Evolutionary conservation across 2,329 filamentous ascomycete species (phyloP).

Genomic region (Epichloe typhina): DNA sequence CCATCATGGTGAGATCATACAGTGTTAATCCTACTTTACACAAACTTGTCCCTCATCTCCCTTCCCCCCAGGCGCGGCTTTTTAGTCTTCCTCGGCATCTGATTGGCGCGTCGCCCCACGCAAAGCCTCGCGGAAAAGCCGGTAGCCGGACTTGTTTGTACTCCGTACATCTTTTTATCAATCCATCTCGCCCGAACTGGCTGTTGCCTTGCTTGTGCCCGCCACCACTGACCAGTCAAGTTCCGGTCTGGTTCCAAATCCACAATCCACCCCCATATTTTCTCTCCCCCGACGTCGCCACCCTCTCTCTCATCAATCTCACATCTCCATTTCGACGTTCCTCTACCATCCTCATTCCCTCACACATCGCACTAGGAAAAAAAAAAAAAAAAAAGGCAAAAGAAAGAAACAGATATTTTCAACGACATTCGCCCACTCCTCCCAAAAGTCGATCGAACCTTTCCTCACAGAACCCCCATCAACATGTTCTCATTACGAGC

Average conservation of each 20-base stretch:
- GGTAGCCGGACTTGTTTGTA: slow-evolving; percentile 1
- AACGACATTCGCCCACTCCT: background rate
- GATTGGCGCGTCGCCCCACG: background rate
- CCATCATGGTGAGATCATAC: background rate
- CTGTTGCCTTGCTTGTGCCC: background rate
- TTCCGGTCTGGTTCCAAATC: background rate
- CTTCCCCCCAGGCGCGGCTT: background rate
- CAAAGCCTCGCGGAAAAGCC: background rate
- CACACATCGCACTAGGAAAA: background rate
- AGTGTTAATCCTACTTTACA: background rate
- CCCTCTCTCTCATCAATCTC: background rate
- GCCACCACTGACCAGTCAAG: background rate
- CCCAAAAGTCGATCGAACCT: background rate
- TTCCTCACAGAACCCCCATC: background rate
- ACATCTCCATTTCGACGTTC: slow-evolving; percentile 1
- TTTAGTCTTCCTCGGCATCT: background rate
- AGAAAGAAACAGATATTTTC: background rate
- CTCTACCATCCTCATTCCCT: background rate
- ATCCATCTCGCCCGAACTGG: slow-evolving; percentile 1
- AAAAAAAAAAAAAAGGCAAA: background rate
- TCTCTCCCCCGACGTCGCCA: slow-evolving; percentile 1
- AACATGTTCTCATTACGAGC: slow-evolving; percentile 10
- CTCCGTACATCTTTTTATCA: background rate
- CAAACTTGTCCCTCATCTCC: background rate
- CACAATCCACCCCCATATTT: background rate